phyloP scores from a whole-genome alignment of 139 green algal genomes.

The Zygnema cylindricum region DNA sequence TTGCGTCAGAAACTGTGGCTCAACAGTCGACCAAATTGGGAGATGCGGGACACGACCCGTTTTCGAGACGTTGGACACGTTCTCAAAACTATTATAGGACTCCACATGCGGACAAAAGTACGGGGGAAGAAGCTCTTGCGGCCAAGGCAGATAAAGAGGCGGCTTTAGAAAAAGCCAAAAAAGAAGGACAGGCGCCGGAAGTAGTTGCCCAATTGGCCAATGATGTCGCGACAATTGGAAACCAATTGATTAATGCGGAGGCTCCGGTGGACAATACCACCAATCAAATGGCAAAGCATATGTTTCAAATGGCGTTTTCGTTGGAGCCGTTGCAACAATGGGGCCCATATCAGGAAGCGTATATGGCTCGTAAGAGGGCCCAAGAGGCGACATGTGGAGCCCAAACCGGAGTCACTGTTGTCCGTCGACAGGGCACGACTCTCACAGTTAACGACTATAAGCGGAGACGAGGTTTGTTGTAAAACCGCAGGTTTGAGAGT shows the following conservation, averaged over 20 bases:
- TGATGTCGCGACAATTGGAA: background rate
- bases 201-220: conserved; percentile 25
- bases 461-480: conserved; percentile 50
- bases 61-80: conserved; percentile 49
- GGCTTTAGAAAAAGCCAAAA: background rate
- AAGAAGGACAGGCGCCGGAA: conserved; percentile 8
- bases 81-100: conserved; percentile 60
- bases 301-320: conserved; percentile 51
- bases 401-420: background rate
- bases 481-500: conserved; percentile 3
- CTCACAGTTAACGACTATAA: conserved; percentile 61
- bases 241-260: background rate
- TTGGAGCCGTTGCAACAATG: conserved; percentile 22
- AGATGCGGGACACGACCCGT: conserved; percentile 41
- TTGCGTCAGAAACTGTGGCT: background rate
- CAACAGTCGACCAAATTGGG: conserved; percentile 20
- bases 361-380: conserved; percentile 44
- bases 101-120: background rate
- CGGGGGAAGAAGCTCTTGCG: background rate
- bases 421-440: background rate
- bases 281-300: conserved; percentile 11
- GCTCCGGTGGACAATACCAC: conserved; percentile 30
- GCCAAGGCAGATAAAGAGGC: conserved; percentile 31
- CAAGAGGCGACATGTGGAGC: conserved; percentile 40
- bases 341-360: conserved; percentile 18